These are phyloP conservation scores for Fusarium keratoplasticum DNA, from an alignment of 2,329 filamentous ascomycete species.

Conservation along the genomic window DNA sequence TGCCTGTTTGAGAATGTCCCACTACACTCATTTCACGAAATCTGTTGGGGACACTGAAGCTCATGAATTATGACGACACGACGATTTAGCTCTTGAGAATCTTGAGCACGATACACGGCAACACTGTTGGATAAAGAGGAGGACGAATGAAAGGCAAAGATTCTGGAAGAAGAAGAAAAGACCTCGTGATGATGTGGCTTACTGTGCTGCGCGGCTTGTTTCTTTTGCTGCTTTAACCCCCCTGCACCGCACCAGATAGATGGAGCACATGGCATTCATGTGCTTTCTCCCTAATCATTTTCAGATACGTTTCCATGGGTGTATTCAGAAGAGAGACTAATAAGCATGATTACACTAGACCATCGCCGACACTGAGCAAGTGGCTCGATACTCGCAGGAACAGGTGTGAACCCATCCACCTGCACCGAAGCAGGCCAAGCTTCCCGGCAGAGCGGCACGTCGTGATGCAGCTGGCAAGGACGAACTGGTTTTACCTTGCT, in stretches of 20 bases:
- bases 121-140: slow-evolving; percentile 17
- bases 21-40: slow-evolving; percentile 3
- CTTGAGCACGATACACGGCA: slow-evolving; percentile 18
- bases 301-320: slow-evolving; percentile 33
- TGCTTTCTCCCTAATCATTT: slow-evolving; percentile 25
- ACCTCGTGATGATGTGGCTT: slow-evolving; percentile 27
- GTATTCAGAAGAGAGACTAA: slow-evolving; percentile 54
- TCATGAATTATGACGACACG: slow-evolving; percentile 44
- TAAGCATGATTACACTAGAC: slow-evolving; percentile 56
- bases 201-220: slow-evolving; percentile 44
- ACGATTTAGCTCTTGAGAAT: slow-evolving; percentile 28
- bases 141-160: slow-evolving; percentile 5
- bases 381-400: slow-evolving; percentile 28
- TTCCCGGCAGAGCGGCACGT: slow-evolving; percentile 34
- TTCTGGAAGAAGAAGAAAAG: slow-evolving; percentile 17
- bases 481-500: slow-evolving; percentile 7
- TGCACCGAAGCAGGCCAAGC: slow-evolving; percentile 9
- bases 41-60: slow-evolving; percentile 12
- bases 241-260: slow-evolving; percentile 45
- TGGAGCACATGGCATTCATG: slow-evolving; percentile 40
- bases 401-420: slow-evolving; percentile 12
- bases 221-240: slow-evolving; percentile 30
- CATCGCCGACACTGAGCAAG: slow-evolving; percentile 50
- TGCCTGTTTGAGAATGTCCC: neutral
- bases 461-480: slow-evolving; percentile 15